Evolutionary conservation across 1,284 basidiomycete species (phyloP), one percentile per base, ranked within the genome.

Genomic region (Rhodofomes roseus): DNA sequence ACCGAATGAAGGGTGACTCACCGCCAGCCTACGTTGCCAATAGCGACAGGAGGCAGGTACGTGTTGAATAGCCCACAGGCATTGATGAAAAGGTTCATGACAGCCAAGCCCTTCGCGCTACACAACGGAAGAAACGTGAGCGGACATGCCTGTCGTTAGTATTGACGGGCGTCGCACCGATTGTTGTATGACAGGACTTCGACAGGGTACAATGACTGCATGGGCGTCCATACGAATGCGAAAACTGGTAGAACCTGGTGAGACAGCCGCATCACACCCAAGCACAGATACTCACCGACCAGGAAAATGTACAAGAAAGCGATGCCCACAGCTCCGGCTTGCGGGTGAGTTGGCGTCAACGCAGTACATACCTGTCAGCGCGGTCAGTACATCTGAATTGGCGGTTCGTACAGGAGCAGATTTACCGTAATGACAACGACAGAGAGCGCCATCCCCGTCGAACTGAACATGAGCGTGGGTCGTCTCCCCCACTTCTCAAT

Each of bases 271-370:
- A 52, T 36, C 8, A 31, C 25, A 22, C 16, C 25, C 39, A 20
- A 22, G 7, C 14, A 31, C 41, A 31, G 34, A n/a, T 37, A 41
- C 55, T 54, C 36, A 57, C 59, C 66, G 56, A 65, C 63, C 14
- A 67, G 61, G 63, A 67, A 67, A 55, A 67, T 61, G 36, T 67
- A 67, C 3, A 67, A 59, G 58, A 67, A 67, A 20, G 66, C 66
- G 36, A 67, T 67, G 9, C 66, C 66, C 31, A 61, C 63, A 16
- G 63, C 57, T 1, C 66, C 66, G 0, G 65, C 66, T 14, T 57
- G 52, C n/a, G 66, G 62, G 36, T 56, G 55, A 8, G 60, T 63
- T 12, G 59, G 61, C 29, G 65, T 63, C 43, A 65, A 58, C 23
- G 66, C 66, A 11, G 66, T 67, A 46, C 66, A 67, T 22, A 60